Evolutionary conservation across 257 asterid genomes (phyloP).

Genomic region (Solanum virginianum): DNA sequence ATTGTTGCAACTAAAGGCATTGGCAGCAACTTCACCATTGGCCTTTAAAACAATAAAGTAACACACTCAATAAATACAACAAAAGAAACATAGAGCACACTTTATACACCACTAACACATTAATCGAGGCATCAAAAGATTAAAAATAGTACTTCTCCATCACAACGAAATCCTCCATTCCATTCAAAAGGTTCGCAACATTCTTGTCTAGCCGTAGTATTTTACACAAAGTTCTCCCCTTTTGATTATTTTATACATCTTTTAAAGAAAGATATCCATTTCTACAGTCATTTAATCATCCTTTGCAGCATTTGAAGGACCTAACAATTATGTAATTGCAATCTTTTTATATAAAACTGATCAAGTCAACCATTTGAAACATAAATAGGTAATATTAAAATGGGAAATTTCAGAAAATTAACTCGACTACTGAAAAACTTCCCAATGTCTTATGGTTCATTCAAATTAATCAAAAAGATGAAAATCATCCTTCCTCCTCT

Average conservation of each 20-base stretch:
- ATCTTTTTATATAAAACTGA: not conserved
- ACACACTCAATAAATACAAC: not conserved
- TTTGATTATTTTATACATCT: not conserved
- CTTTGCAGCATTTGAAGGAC: not conserved
- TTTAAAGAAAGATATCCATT: not conserved
- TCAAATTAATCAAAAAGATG: not conserved
- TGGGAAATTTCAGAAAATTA: not conserved
- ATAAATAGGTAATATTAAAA: not conserved
- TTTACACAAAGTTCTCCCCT: not conserved
- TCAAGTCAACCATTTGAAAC: not conserved
- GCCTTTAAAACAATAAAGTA: conserved; percentile 28
- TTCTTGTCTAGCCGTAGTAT: not conserved
- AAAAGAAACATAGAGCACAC: conserved; percentile 1
- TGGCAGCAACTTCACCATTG: conserved; percentile 41
- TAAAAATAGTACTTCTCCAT: not conserved
- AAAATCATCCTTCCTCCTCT: not conserved
- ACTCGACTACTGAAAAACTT: not conserved
- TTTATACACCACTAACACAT: not conserved
- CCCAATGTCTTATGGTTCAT: not conserved
- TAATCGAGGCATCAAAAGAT: not conserved
- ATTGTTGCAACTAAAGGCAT: conserved; percentile 38
- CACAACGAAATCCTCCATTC: not conserved
- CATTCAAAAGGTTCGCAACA: not conserved
- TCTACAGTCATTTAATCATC: not conserved
- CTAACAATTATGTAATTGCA: not conserved